Base-by-base conservation (phyloP, 1,284 basidiomycete species). In the Ganoderma leucocontextum region DNA sequence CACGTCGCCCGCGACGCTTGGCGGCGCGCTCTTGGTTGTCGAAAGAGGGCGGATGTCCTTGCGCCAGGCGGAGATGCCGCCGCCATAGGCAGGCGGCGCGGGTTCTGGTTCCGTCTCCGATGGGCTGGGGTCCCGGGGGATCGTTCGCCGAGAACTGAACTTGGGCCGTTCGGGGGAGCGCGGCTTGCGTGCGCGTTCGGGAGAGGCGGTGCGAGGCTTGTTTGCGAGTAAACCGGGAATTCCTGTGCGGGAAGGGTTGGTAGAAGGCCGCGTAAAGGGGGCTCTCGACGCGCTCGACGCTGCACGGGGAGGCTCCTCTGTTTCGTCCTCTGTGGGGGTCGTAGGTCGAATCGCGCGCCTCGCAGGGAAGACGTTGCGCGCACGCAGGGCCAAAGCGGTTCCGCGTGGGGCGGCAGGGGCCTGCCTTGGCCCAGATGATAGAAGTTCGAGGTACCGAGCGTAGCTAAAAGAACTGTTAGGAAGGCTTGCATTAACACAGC, bases 401-500 rank as follows among this genome's bases (percentile, higher is more conserved):
- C 73, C 62, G 35, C 70, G 65, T 44, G 63, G 63, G 41, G 73
- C 62, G 62, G 69, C 62, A 55, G 67, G 62, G 7, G 63, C 38
- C 39, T 74, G 73, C 22, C 77, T 73, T 1, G 79, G 73, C 33
- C 77, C 76, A 15, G 80, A 78, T 33, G 86, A 83, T 3, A 92
- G 90, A 35, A 94, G 82, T 66, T 90, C 89, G 67, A 94, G 84
- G 79, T 92, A 92, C 72, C 92, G 82, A 52, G 88, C 88, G 57
- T 88, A 88, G 65, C 87, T 89, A 29, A 73, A 67, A 29, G 41
- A 74, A 70, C 73, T 67, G 66, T 70, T 33, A 70, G 59, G 29
- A 35, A 33, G 49, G 49, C 53, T 44, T 41, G 44, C 15, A 47
- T 25, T 8, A 67, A 52, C 4, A 12, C 35, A 38, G 36, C 19